Evolutionary conservation across 2,329 filamentous ascomycete genomes (phyloP), one percentile per base, ranked within the genome.

Genomic region (Fusarium tjaetaba): DNA sequence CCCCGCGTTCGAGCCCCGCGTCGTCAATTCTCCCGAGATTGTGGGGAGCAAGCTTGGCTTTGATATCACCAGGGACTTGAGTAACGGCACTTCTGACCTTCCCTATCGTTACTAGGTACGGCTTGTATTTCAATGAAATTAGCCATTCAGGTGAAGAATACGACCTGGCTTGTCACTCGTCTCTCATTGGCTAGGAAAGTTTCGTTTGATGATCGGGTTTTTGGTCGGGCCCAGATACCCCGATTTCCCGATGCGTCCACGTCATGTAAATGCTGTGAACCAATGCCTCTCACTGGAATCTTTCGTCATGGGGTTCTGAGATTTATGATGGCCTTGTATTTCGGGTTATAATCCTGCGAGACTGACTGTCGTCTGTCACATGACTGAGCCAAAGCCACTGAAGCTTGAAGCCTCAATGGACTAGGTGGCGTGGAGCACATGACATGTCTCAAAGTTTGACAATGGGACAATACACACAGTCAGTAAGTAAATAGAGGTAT

Each of bases 221-320:
- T 68, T 15, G 20, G 7, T 20, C 63, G 65, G 63, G 13, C 11
- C 15, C 5, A 13, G 7, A 68, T 68, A 2, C 3, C 8, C 65
- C 65, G 65, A 68, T 7, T 28, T 3, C 14, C 65, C 65, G 65
- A 62, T 68, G 36, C 55, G 30, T 30, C 30, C 30, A 39, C 13
- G 39, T 22, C 4, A 28, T 6, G 4, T 6, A 20, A 20, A 15
- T 15, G 13, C 15, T 15, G 26, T n/a, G 24, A 30, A 13, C 46
- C 26, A 32, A 30, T n/a, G 4, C 11, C 4, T n/a, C 13, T 5
- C 10, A n/a, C 18, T 5, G 3, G 2, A 18, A 1, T 28, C 20
- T 30, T n/a, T n/a, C 20, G 20, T 48, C 11, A 16, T 7, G 7
- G 7, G 16, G 7, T 7, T 32, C 4, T 32, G 18, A n/a, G 14